phyloP scores from a whole-genome alignment of 352 stramenopile genomes.

The Globisporangium spinosum region DNA sequence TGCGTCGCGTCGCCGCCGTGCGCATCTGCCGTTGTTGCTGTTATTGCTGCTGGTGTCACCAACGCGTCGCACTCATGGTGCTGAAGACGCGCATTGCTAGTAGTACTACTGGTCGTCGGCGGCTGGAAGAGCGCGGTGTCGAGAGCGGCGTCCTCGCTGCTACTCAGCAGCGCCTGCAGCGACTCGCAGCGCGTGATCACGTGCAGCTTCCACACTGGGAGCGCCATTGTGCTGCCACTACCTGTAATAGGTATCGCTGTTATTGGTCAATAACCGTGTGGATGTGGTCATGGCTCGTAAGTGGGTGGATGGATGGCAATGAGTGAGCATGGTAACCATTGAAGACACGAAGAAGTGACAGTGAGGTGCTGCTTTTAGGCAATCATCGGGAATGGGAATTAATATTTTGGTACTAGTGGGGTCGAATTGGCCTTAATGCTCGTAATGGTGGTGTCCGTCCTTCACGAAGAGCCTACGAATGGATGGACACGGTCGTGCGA shows the following conservation, averaged over 20 bases:
- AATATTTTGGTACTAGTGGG: not conserved
- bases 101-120: not conserved
- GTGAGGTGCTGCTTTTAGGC: not conserved
- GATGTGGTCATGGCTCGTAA: not conserved
- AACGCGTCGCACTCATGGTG: not conserved
- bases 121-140: constrained; percentile 20
- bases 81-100: not conserved
- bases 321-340: not conserved
- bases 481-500: not conserved
- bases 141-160: constrained; percentile 14
- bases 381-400: not conserved
- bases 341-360: not conserved
- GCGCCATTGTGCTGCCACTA: not conserved
- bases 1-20: not conserved
- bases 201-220: constrained; percentile 33
- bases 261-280: not conserved
- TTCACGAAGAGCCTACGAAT: not conserved
- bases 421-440: not conserved
- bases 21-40: not conserved
- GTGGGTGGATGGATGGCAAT: not conserved
- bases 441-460: not conserved
- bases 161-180: constrained; percentile 34
- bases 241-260: not conserved
- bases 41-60: not conserved
- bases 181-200: constrained; percentile 37